Conservation (phyloP, 441 rosid genomes). For the Gossypium schwendimanii region DNA sequence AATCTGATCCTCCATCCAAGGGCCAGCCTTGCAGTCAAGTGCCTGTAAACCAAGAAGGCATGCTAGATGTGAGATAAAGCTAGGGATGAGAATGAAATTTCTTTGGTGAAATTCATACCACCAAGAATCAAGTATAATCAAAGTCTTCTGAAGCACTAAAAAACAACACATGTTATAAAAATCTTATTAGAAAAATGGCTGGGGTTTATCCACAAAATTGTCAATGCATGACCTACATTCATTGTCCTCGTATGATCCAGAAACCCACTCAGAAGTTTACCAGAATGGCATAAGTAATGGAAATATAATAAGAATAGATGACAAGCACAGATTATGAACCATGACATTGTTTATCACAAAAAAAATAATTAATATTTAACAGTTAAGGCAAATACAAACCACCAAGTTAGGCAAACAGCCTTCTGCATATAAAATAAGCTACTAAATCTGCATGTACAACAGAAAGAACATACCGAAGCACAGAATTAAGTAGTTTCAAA, state of each 20-base stretch:
- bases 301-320: background rate
- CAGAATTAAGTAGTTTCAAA: background rate
- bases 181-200: background rate
- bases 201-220: background rate
- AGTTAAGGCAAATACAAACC: background rate
- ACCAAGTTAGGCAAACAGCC: background rate
- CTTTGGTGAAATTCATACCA: background rate
- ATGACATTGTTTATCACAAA: background rate
- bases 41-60: slow-evolving; percentile 42
- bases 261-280: background rate
- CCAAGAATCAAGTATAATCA: background rate
- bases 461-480: background rate
- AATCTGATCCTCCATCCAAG: slow-evolving; percentile 95
- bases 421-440: background rate
- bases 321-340: background rate
- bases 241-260: background rate
- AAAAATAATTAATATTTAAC: background rate
- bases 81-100: background rate
- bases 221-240: background rate
- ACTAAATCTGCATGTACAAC: background rate
- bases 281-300: background rate
- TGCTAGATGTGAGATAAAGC: background rate
- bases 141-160: background rate
- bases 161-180: background rate
- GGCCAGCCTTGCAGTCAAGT: slow-evolving; percentile 77